Conservation (phyloP, 2,329 filamentous ascomycete species). For the Fusarium siculi region DNA sequence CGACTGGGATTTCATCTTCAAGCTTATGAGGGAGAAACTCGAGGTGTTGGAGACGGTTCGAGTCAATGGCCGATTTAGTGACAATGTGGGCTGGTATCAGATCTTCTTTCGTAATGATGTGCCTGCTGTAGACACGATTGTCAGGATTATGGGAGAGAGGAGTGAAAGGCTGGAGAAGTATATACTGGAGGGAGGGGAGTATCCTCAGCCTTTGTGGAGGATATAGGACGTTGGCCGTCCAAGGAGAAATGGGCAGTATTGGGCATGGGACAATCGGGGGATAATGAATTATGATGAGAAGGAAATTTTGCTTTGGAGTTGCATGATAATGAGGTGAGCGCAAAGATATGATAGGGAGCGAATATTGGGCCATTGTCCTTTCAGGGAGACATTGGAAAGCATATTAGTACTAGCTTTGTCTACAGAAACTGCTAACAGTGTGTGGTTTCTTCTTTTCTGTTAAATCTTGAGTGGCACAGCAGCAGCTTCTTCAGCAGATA, state of each 20-base stretch:
- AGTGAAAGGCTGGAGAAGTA: conserved; percentile 25
- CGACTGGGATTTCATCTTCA: conserved; percentile 34
- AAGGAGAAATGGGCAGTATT: neutral
- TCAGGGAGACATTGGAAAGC: neutral
- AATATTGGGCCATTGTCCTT: neutral
- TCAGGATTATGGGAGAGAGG: neutral
- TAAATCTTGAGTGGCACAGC: neutral
- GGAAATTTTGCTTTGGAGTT: neutral
- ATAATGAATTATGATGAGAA: neutral
- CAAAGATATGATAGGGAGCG: neutral
- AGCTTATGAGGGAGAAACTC: conserved; percentile 16
- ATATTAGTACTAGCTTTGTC: neutral
- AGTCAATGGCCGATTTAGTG: conserved; percentile 20
- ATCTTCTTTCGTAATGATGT: conserved; percentile 9
- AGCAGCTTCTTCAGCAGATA: neutral
- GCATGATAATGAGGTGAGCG: neutral
- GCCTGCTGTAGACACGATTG: neutral
- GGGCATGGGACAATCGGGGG: neutral
- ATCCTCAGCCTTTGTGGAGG: conserved; percentile 23
- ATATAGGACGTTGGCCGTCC: neutral
- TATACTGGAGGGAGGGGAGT: conserved; percentile 32
- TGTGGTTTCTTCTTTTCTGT: neutral
- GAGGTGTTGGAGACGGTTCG: conserved; percentile 7
- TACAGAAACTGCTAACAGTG: neutral
- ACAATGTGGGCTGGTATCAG: conserved; percentile 29